Conservation (phyloP, 257 asterid species). For the Penstemon eatonii region DNA sequence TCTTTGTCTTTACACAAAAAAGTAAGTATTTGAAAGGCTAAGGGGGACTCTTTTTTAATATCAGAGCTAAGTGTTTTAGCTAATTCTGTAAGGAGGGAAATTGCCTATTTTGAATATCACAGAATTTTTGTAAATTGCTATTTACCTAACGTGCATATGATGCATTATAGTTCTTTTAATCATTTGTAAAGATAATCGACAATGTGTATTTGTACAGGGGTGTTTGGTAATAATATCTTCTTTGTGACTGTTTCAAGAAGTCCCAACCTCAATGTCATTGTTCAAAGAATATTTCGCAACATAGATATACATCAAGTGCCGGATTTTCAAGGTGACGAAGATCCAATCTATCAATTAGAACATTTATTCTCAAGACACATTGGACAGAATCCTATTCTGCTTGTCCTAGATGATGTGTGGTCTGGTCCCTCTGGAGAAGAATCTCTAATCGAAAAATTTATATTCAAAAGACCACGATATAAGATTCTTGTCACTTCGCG, state of each 20-base stretch:
- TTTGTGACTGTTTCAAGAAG: constrained; percentile 35
- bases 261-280: constrained; percentile 28
- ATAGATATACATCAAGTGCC: constrained; percentile 1
- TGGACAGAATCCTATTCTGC: constrained; percentile 19
- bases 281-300: constrained; percentile 31
- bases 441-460: constrained; percentile 25
- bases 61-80: no score
- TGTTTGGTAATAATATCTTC: constrained; percentile 30
- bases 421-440: constrained; percentile 26
- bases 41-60: no score
- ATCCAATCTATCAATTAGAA: constrained; percentile 30
- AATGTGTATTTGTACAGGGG: constrained; percentile 17
- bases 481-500: constrained; percentile 43
- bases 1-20: no score
- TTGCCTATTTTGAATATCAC: no score
- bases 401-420: constrained; percentile 47
- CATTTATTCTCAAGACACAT: constrained; percentile 9
- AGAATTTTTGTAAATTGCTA: no score
- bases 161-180: background rate
- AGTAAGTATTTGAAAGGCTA: no score
- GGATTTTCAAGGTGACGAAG: constrained; percentile 30
- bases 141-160: no score
- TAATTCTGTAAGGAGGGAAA: no score
- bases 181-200: background rate
- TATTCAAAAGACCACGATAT: constrained; percentile 21